phyloP scores from a whole-genome alignment of 106 monocot genomes.

The Allium fistulosum region DNA sequence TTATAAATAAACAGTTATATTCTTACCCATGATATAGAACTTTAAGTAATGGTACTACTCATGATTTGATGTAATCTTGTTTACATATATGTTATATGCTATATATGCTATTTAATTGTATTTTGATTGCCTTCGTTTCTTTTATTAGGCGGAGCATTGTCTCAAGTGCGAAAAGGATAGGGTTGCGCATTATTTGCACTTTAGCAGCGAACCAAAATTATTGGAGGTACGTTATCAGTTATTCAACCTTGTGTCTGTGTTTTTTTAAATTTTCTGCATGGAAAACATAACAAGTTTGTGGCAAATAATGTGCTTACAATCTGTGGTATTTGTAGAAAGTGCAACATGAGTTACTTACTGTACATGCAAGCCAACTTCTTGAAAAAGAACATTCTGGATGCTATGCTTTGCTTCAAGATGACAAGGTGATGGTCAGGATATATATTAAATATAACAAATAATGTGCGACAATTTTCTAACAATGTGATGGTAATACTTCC shows the following conservation, averaged over 20 bases:
- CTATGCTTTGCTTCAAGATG: conserved; percentile 53
- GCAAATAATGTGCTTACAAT: neutral
- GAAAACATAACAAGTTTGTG: neutral
- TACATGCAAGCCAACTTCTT: conserved; percentile 43
- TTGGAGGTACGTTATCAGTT: conserved; percentile 49
- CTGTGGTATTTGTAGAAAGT: conserved; percentile 40
- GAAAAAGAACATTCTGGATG: conserved; percentile 73
- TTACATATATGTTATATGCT: neutral
- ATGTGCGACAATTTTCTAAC: neutral
- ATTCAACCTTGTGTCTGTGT: neutral
- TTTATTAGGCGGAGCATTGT: conserved; percentile 74
- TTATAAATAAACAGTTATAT: neutral
- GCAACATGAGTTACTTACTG: conserved; percentile 44
- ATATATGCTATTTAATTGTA: neutral
- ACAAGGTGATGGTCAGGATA: conserved; percentile 26
- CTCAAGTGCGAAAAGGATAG: conserved; percentile 77
- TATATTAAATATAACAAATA: neutral
- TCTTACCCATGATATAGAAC: neutral
- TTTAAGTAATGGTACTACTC: too few relatives aligned
- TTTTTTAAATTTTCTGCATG: neutral
- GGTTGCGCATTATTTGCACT: conserved; percentile 74
- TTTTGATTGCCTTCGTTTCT: neutral
- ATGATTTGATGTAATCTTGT: too few relatives aligned
- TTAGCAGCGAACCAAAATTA: conserved; percentile 77
- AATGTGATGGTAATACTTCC: neutral